Evolutionary conservation across 352 stramenopile genomes (phyloP).

Genomic region (Blastocystis sp.): DNA sequence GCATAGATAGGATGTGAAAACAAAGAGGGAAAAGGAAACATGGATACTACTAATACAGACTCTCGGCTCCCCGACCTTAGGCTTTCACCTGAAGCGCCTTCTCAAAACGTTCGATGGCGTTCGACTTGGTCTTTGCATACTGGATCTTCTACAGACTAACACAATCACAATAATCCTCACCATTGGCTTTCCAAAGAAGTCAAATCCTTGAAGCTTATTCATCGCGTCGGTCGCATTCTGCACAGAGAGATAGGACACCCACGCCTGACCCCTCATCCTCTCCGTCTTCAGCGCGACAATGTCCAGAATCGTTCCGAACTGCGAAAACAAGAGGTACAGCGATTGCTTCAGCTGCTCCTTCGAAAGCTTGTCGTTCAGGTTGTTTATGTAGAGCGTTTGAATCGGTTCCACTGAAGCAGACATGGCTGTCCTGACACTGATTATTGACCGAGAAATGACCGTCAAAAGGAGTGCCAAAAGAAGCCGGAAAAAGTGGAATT

Average conservation of each 20-base stretch:
- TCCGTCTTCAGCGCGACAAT: constrained; percentile 61
- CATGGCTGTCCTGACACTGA: not conserved
- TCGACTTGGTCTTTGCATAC: constrained; percentile 53
- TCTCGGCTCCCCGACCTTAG: not conserved
- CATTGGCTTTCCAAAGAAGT: constrained; percentile 64
- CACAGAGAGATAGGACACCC: constrained; percentile 47
- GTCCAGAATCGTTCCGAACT: constrained; percentile 58
- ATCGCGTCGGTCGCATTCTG: constrained; percentile 58
- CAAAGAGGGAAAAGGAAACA: not conserved
- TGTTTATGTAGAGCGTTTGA: constrained; percentile 61
- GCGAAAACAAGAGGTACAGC: constrained; percentile 62
- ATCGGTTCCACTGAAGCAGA: constrained; percentile 14
- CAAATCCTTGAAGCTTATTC: constrained; percentile 60
- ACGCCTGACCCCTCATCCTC: constrained; percentile 52
- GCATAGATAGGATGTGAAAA: not conserved
- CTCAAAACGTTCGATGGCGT: constrained; percentile 63
- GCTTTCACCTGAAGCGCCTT: not conserved
- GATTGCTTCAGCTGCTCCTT: constrained; percentile 64
- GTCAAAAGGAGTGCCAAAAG: not conserved
- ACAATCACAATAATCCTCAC: not conserved
- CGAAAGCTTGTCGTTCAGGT: constrained; percentile 61
- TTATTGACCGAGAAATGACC: not conserved
- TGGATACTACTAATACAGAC: not conserved
- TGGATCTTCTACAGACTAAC: constrained; percentile 24
- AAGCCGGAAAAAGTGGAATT: not conserved